Conservation (phyloP, 2,329 filamentous ascomycete genomes). For the Meredithiella fracta region DNA sequence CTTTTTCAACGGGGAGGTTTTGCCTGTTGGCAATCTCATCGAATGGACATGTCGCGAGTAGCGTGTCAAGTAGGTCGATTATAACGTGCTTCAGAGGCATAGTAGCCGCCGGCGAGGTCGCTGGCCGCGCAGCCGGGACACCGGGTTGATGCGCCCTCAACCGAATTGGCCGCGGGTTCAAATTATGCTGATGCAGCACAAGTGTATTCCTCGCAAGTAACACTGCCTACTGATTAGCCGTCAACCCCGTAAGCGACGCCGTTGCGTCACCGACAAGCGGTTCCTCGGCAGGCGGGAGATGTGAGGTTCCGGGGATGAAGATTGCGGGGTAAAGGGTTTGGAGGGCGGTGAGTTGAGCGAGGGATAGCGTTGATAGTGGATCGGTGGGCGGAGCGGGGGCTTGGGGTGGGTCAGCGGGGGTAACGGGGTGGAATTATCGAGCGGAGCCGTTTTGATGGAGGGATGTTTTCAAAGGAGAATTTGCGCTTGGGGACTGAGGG, state of each 20-base stretch:
- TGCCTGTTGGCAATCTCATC: slow-evolving; percentile 30
- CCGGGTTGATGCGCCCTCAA: not conserved
- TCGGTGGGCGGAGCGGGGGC: not conserved
- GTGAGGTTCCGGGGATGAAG: not conserved
- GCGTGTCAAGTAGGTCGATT: slow-evolving; percentile 33
- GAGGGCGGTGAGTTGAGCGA: not conserved
- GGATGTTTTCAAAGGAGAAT: too few relatives aligned
- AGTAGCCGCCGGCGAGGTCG: slow-evolving; percentile 4
- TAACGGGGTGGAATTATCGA: not conserved
- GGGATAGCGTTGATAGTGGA: not conserved
- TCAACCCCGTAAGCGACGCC: not conserved
- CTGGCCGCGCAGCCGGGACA: not conserved
- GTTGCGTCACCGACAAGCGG: not conserved
- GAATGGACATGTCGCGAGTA: slow-evolving; percentile 30
- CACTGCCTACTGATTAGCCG: not conserved
- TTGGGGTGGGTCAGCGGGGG: not conserved
- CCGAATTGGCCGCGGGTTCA: not conserved
- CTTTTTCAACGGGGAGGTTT: slow-evolving; percentile 25
- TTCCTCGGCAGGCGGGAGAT: not conserved
- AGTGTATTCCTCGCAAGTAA: not conserved
- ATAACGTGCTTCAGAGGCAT: slow-evolving; percentile 23
- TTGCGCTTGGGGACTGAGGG: too few relatives aligned
- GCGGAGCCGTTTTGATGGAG: too few relatives aligned
- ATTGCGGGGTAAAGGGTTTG: not conserved
- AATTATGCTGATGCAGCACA: not conserved